phyloP scores from a whole-genome alignment of 352 stramenopile species.

The Pythium biforme region DNA sequence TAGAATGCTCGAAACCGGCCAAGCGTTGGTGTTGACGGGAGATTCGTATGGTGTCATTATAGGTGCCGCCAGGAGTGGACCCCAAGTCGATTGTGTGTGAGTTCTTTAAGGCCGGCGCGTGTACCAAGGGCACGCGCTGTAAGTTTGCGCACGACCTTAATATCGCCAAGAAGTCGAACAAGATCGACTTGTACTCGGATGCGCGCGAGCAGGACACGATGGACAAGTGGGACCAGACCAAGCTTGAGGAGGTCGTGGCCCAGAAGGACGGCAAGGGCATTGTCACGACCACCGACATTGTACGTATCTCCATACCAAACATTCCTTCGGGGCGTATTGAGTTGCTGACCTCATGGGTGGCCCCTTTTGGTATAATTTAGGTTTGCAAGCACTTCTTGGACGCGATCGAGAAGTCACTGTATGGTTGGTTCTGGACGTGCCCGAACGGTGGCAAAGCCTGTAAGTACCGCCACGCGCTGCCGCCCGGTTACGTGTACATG shows the following conservation, averaged over 20 bases:
- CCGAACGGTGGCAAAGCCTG: constrained; percentile 78
- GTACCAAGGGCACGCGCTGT: constrained; percentile 85
- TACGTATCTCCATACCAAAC: constrained; percentile 21
- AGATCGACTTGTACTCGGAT: constrained; percentile 91
- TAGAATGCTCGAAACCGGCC: constrained; percentile 15
- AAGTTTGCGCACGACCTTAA: constrained; percentile 91
- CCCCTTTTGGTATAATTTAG: constrained; percentile 15
- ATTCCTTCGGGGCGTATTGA: no score
- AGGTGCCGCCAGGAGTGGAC: constrained; percentile 86
- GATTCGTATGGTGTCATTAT: no score
- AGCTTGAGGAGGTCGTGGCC: constrained; percentile 84
- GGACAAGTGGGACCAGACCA: constrained; percentile 85
- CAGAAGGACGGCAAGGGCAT: constrained; percentile 85
- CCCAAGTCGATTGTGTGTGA: constrained; percentile 88
- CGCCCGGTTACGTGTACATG: constrained; percentile 87
- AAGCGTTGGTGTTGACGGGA: no score
- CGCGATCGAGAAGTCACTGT: constrained; percentile 88
- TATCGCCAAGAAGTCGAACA: constrained; percentile 82
- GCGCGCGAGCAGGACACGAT: constrained; percentile 76
- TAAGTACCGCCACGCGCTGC: constrained; percentile 87
- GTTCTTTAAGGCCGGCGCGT: constrained; percentile 89
- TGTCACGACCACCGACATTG: constrained; percentile 84
- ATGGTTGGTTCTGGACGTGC: constrained; percentile 91
- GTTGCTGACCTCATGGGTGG: no score
- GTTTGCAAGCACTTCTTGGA: constrained; percentile 90